Percentiles rank a stretch among this genome's conserved stretches.
Evolutionary conservation across 2,329 filamentous ascomycete genomes (phyloP).

Genomic region (Fusarium mangiferae): DNA sequence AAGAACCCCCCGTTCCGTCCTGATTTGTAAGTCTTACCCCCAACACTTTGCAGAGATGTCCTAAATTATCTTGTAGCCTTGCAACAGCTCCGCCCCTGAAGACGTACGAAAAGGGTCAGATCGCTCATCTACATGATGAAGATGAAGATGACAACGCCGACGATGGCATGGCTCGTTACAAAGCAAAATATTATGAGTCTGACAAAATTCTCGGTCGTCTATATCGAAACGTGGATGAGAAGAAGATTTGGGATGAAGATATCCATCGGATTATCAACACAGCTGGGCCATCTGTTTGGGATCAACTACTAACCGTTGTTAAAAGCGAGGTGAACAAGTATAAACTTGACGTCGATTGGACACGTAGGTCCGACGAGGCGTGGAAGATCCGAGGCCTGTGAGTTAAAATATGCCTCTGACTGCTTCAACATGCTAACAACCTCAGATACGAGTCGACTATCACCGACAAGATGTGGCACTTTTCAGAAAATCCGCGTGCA

Average conservation of each 20-base stretch:
- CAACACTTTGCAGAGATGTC: accelerated
- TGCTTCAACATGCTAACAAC: conserved; percentile 22
- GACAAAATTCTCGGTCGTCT: conserved; percentile 75
- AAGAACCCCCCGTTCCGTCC: conserved; percentile 55
- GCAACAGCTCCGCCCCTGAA: conserved; percentile 57
- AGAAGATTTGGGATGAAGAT: conserved; percentile 68
- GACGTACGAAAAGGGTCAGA: conserved; percentile 57
- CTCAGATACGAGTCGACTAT: conserved; percentile 60
- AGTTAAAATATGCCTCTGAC: conserved; percentile 48
- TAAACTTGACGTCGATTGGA: conserved; percentile 48
- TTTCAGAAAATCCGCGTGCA: conserved; percentile 57
- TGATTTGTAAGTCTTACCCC: conserved; percentile 60
- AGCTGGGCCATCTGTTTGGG: conserved; percentile 55
- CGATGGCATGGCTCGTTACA: conserved; percentile 55
- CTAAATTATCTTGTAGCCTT: conserved; percentile 48
- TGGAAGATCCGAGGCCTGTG: conserved; percentile 59
- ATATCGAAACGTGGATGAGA: conserved; percentile 79
- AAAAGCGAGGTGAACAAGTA: conserved; percentile 29
- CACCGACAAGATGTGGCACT: conserved; percentile 52
- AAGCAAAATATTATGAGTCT: conserved; percentile 71
- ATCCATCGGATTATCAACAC: conserved; percentile 49
- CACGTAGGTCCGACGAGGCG: conserved; percentile 50
- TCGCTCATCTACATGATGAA: conserved; percentile 43
- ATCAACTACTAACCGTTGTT: conserved; percentile 49
- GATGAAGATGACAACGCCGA: conserved; percentile 54